These are phyloP conservation scores for Cryptosporidium ubiquitum DNA, from an alignment of 169 alveolate species.

Conservation along the genomic window DNA sequence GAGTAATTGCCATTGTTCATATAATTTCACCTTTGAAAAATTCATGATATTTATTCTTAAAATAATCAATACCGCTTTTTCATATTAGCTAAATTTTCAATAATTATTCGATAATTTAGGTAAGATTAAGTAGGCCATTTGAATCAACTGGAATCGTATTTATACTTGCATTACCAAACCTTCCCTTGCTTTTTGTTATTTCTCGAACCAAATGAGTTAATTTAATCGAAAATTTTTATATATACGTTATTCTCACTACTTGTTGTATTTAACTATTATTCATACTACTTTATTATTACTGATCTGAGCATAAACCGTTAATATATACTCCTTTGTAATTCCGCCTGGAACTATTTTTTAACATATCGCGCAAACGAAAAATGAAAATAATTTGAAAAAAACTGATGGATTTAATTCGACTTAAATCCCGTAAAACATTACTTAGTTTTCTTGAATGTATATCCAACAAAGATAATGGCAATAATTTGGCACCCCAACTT, in stretches of 20 bases:
- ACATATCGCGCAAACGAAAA: conserved; percentile 1
- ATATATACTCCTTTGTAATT: background rate
- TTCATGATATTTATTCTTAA: background rate
- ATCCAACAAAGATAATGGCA: conserved; percentile 1
- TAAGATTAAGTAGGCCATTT: too few species aligned
- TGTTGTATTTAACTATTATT: too few species aligned
- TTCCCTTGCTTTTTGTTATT: too few species aligned
- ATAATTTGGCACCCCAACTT: conserved; percentile 17
- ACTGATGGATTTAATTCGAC: conserved; percentile 65
- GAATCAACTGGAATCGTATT: too few species aligned
- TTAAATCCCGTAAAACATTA: conserved; percentile 45
- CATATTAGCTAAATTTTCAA: background rate
- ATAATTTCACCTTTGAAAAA: conserved; percentile 13
- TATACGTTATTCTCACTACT: background rate
- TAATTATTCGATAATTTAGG: background rate
- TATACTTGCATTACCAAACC: background rate
- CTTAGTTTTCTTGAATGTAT: conserved; percentile 21
- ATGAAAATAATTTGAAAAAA: background rate
- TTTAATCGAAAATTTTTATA: background rate
- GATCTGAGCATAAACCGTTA: background rate
- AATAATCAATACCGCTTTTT: background rate
- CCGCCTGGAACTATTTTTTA: background rate
- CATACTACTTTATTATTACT: background rate
- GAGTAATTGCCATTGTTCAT: conserved; percentile 62
- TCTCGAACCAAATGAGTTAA: background rate